Evolutionary conservation across 1,139 yeast species (phyloP).

Genomic region (Taiozyma sp.): DNA sequence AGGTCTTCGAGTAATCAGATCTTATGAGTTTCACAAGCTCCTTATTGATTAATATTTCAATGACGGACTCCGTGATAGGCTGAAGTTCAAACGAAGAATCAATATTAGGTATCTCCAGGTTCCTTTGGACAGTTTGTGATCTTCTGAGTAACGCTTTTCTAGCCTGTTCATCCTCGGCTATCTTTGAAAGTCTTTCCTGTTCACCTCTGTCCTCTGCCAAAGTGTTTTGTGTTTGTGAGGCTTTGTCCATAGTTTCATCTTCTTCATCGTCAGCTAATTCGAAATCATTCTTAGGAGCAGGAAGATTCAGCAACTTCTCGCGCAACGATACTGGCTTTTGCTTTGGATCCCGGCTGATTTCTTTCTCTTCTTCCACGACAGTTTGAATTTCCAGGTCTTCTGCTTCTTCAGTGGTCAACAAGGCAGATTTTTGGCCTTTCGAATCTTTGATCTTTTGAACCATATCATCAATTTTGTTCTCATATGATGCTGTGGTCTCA

Average conservation of each 20-base stretch:
- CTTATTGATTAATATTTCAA: conserved; percentile 29
- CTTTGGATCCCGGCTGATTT: neutral
- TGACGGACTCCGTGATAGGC: neutral
- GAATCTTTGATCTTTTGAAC: conserved; percentile 24
- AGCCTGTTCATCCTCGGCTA: conserved; percentile 23
- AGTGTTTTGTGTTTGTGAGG: conserved; percentile 5
- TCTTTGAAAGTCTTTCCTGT: conserved; percentile 23
- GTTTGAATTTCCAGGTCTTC: conserved; percentile 42
- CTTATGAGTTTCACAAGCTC: conserved; percentile 38
- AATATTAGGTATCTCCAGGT: conserved; percentile 47
- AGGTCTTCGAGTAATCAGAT: conserved; percentile 41
- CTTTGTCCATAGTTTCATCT: conserved; percentile 19
- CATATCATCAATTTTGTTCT: conserved; percentile 29
- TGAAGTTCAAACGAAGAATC: conserved; percentile 8
- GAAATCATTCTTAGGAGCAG: conserved; percentile 55
- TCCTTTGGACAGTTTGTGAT: conserved; percentile 47
- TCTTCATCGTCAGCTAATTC: conserved; percentile 40
- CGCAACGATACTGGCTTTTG: conserved; percentile 5
- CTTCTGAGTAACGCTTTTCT: conserved; percentile 29
- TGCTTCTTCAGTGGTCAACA: conserved; percentile 52
- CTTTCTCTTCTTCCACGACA: conserved; percentile 17
- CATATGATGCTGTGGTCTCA: conserved; percentile 24
- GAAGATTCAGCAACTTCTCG: conserved; percentile 37
- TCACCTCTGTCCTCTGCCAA: conserved; percentile 34
- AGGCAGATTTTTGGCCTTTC: conserved; percentile 30